Base-by-base conservation (phyloP, 2,329 filamentous ascomycete species). In the Chaetomium strumarium region DNA sequence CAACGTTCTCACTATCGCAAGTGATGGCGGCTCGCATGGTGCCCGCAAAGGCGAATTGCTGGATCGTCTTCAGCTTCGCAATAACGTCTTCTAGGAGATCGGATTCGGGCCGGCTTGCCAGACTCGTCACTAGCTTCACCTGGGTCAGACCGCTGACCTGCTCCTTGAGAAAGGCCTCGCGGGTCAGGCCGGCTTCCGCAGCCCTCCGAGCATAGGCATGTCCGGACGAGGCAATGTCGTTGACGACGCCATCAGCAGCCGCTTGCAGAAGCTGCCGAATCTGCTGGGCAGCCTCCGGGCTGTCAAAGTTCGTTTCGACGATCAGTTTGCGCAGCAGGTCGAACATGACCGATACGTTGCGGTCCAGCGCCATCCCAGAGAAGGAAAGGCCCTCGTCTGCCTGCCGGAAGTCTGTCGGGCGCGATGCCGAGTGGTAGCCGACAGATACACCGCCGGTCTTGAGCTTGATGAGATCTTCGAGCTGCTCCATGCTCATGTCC, bases 401-500 rank as follows among this genome's bases (percentile, higher is more conserved):
- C 24, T 79, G 74, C 30, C 79, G 77, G 50, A 88, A 82, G 59
- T 92, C 81, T 1, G 78, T 78, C 0, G 92, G 89, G 2, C 84
- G 90, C 0, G 91, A 81, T 0, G 86, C 84, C n/a, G 86, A 81
- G 70, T 95, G 88, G 61, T 96, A 91, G 1, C 86, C 84, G 14
- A 95, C 84, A 2, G 85, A 88, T 36, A 99, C 81, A 10, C 93
- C 93, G 17, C 93, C 93, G 1, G 93, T 97, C 73, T 95, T 95
- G 30, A 97, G 78, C 69, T 97, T 97, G 68, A 99, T 96, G 51
- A 91, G 72, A 64, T 97, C 93, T 69, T 99, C 93, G 47, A 97
- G 80, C 68, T 96, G 85, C 68, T 96, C 93, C 86, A 96, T 96
- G 0, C 84, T 84, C 77, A 88, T 88, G 55, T 84, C 81, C 62